Evolutionary conservation across 2,329 filamentous ascomycete genomes (phyloP).

Genomic region (Diatrype stigma): DNA sequence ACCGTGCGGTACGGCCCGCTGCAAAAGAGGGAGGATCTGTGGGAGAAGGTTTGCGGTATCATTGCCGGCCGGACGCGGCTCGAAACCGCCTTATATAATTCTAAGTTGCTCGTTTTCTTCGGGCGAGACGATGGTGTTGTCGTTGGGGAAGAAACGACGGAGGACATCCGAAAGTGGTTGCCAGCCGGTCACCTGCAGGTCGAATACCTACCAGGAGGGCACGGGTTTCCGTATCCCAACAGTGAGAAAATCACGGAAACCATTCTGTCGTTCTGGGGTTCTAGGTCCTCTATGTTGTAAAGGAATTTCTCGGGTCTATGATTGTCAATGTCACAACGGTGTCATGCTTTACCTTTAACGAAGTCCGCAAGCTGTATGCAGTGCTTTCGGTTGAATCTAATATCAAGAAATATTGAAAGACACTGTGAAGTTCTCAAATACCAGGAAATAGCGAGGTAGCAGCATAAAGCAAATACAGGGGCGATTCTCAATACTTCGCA

Average conservation of each 20-base stretch:
- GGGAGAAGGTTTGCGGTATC: slow-evolving; percentile 16
- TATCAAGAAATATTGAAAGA: no score
- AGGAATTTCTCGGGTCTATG: no score
- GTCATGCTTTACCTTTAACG: no score
- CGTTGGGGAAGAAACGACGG: slow-evolving; percentile 15
- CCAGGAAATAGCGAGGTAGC: no score
- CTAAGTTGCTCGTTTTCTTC: slow-evolving; percentile 20
- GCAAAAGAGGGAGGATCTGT: slow-evolving; percentile 11
- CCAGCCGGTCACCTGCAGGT: slow-evolving; percentile 14
- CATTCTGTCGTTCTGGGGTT: slow-evolving; percentile 15
- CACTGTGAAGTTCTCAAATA: no score
- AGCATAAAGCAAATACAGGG: no score
- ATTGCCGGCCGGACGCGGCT: slow-evolving; percentile 15
- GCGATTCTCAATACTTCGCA: no score
- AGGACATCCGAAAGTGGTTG: slow-evolving; percentile 19
- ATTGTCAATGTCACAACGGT: no score
- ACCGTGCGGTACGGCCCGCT: slow-evolving; percentile 16
- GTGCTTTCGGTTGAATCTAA: no score
- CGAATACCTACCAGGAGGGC: slow-evolving; percentile 19
- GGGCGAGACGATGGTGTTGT: slow-evolving; percentile 16
- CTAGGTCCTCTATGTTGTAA: slow-evolving; percentile 2
- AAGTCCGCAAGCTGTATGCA: no score
- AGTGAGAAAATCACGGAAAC: slow-evolving; percentile 15
- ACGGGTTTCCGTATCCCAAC: slow-evolving; percentile 20
- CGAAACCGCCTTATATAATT: slow-evolving; percentile 12